Evolutionary conservation across 805 yeast genomes (phyloP), one percentile per base, ranked within the genome.

Genomic region (Wickerhamomyces bisporus): DNA sequence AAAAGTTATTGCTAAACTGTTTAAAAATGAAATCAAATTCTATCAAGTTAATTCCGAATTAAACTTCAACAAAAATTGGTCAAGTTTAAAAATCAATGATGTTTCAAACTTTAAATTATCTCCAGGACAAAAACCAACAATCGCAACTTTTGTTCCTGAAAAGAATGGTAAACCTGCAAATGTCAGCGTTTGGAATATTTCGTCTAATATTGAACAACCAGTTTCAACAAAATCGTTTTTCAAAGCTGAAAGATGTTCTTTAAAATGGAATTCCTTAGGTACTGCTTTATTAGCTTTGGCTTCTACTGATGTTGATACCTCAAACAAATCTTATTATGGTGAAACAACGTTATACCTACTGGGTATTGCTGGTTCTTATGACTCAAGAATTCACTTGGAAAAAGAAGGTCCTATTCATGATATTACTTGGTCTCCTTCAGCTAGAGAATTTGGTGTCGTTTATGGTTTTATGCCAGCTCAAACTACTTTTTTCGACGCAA

Each of bases 391-490:
- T 53, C 74, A 79, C 41, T 76, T 93, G 52, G 87, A 86, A 45
- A 81, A 86, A 52, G 96, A 88, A 56, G 98, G 98, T 24, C 98
- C 99, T 32, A 88, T 93, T 50, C 97, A 93, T 65, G 98, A 93
- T 62, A 86, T 91, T 44, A 81, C 93, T 17, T 93, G 99, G 99
- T 84, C 95, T 19, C 96, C 98, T 42, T 79, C 88, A 36, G 86
- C 96, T 15, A 76, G 96, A 50, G 98, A 93, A 66, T 94, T 93
- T 68, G 98, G 96, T 43, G 98, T 93, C 31, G 87, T 86, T 39
- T 89, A 89, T 58, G 99, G 98, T 24, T 89, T 77, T 66, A 93
- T 93, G 98, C 99, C 99, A 3, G 86, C 96, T 21, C 82, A 84
- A 54, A 89, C 97, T 19, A 79, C 96, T 10, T 87, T 93, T 54